Base-by-base conservation (phyloP, 1,139 yeast species). In the Sugiyamaella xylanicola region DNA sequence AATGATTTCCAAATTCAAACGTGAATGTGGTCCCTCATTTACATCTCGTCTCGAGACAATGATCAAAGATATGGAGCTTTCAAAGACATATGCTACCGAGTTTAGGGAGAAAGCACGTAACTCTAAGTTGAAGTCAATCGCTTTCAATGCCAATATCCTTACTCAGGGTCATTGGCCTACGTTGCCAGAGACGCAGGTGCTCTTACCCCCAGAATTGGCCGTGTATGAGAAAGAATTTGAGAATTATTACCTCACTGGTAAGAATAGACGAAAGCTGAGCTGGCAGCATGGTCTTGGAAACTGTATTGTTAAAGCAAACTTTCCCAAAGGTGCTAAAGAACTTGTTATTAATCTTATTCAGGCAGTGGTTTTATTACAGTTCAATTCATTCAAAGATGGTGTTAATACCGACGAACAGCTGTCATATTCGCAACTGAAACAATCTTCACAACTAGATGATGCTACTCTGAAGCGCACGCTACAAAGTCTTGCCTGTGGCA, bases 121-220 rank as follows among this genome's bases (percentile, higher is more conserved):
- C 9, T 9, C 29, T 5, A 25, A 25, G 29, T 62, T 65, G 66
- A 66, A 15, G 35, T 3, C 43, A 20, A 43, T 61, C 2, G 62
- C 61, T 7, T 68, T 74, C 41, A 60, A 63, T 43, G 65, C 63
- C n/a, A 65, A 68, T 56, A 60, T 72, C 9, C 59, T 68, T 4
- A 64, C 71, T n/a, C 65, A 65, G 43, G 68, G 65, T 3, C 64
- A 61, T 9, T 72, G 74, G 66, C 74, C 74, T 0, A 59, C 69
- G 1, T 65, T 66, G 20, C 74, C 74, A 2, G 72, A 72, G 1
- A 56, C 68, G 9, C 55, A 63, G 0, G 56, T 73, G 3, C 57
- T 61, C 11, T 55, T 72, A 9, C 73, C 74, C 0, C 60, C 57
- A 1, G 59, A 56, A 11, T 60, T 72, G 64, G 54, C 55, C 22